Base-by-base conservation (phyloP, 2,329 filamentous ascomycete species). In the Colletotrichum neosansevieriae region DNA sequence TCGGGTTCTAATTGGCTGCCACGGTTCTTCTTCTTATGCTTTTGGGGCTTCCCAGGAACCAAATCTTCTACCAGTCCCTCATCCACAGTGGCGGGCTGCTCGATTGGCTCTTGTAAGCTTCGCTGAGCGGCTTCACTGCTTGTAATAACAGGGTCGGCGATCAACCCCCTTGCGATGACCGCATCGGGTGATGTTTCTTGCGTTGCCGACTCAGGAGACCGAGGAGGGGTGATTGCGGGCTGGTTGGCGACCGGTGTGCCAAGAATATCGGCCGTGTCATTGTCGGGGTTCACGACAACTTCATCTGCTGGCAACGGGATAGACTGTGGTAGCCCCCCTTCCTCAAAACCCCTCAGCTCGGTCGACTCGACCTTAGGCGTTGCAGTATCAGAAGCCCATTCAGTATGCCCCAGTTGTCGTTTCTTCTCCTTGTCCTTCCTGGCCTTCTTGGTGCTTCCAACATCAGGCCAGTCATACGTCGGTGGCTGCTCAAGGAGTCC, bases 371-470 rank as follows among this genome's bases (percentile, higher is more conserved):
- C 29, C 29, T 29, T 29, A 4, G 29, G 6, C 29, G 29, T 34
- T 19, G 45, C 7, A 29, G 29, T 17, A n/a, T 36, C 47, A 17
- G 40, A 29, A 9, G 29, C 29, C 29, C 29, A 40, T 36, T 65
- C 59, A 21, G 53, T 32, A 10, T 50, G 34, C 13, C 49, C 47
- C 21, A 68, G 50, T 17, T 24, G 64, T 58, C 15, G 70, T 53
- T 77, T 79, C 71, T 78, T 77, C 63, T 78, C 80, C 71, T 78
- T 80, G 49, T 80, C 74, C 63, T 79, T 77, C 66, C 76, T 79
- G 17, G 72, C 72, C 65, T 74, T 75, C 65, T 76, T 76, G 4
- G 69, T 49, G 15, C 70, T 34, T 61, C 58, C 10, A 54, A 24
- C 19, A 7, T 64, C 47, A n/a, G 58, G 38, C 58, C 58, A 53